Evolutionary conservation across 768 basidiomycete species (phyloP), one percentile per base, ranked within the genome.

Genomic region (Boletus rufocinnamomeus): DNA sequence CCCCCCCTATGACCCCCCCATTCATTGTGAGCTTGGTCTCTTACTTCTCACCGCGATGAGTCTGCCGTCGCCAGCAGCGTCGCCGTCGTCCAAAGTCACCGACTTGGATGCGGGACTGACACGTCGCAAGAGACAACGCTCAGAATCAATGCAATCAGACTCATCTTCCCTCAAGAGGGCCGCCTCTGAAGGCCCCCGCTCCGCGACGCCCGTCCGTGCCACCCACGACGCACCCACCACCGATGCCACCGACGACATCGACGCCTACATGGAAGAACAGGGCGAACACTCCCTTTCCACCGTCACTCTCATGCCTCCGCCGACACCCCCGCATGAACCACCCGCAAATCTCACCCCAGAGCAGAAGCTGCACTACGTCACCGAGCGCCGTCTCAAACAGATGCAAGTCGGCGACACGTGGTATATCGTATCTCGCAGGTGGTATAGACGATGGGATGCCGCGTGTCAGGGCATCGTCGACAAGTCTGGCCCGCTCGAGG

Each of bases 111-210:
- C 73, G 23, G 63, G 52, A 44, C 50, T 57, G 52, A 68, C 66
- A 50, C 72, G 68, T 50, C 79, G 88, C 67, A 90, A 90, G 77
- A 80, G 88, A 72, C 86, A 88, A 69, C 85, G 89, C 66, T 89
- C 86, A 62, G 80, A 77, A 64, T 91, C 89, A 38, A 88, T 87
- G 85, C 80, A 88, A 69, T 90, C 89, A 47, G 83, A 85, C 58
- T 83, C 82, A 28, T 85, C 88, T 27, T 93, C 90, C 30, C 77
- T 85, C 60, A 95, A 95, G 78, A 87, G 93, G 62, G 82, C 89
- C 21, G 84, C 83, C 55, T 89, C 91, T 25, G 88, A 91, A 69
- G 84, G 80, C 50, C 79, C 81, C 60, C 68, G 79, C 59, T 72
- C 76, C 57, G 79, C 83, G 59, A 72, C 75, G 68, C 60, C 66